Base-by-base conservation (phyloP, 1,139 yeast genomes). In the Arxiozyma heterogenica region DNA sequence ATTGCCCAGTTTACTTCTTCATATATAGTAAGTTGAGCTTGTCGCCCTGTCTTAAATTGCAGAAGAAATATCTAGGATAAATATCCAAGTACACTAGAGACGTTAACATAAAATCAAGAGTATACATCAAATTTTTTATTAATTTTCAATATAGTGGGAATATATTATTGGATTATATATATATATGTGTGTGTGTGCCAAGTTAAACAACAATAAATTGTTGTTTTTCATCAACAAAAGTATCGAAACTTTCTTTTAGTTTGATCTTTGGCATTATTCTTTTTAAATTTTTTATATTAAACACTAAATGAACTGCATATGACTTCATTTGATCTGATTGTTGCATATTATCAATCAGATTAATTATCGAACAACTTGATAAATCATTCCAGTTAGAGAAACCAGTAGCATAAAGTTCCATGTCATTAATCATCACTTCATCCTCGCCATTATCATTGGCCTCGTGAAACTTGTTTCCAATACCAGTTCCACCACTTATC, bases 341-440 rank as follows among this genome's bases (percentile, higher is more conserved):
- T 45, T 9, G 34, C 30, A 45, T 27, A 25, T 42, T 41, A 20
- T 44, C 46, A 27, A 47, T 51, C 22, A 56, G 52, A 38, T 22
- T 44, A 44, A 59, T 53, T 30, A 44, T 41, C 44, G 53, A 51
- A 50, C 62, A 60, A 6, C 49, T 52, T 21, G 56, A 53, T 48
- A 62, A 53, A 49, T 60, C 59, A 51, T 64, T 63, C 65, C 66
- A 64, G 1, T 60, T 57, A 1, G 68, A 61, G 46, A 64, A 63
- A 5, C 53, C 58, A 15, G 61, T 53, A 1, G 63, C 57, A n/a
- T 55, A 58, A 50, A 60, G 47, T 27, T 45, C 34, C 18, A 45
- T 18, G 1, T 30, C 55, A n/a, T 58, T 56, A 41, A 55, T 57
- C 5, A 56, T 50, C n/a, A 49, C 47, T 7, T 39, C 23, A 6